Conservation (phyloP, 768 basidiomycete genomes). For the Serendipita indica region DNA sequence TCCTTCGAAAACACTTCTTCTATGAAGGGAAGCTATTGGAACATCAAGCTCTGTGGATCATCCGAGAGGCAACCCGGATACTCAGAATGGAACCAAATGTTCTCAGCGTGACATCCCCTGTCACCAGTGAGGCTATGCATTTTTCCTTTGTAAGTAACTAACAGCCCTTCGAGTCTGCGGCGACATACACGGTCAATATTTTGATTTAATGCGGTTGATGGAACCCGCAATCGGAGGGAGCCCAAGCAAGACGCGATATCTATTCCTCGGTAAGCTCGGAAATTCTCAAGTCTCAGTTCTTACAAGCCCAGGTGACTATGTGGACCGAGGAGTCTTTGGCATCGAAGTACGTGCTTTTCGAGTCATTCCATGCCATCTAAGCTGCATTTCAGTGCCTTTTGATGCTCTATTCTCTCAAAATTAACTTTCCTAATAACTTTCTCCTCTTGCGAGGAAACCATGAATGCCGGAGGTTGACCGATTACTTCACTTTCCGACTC, state of each 20-base stretch:
- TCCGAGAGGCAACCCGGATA: conserved; percentile 39
- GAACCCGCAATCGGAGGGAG: conserved; percentile 29
- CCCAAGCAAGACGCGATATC: conserved; percentile 32
- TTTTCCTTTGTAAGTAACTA: neutral
- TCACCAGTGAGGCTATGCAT: conserved; percentile 52
- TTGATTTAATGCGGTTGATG: conserved; percentile 34
- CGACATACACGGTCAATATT: conserved; percentile 94
- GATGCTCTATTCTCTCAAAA: conserved; percentile 86
- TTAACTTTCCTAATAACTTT: conserved; percentile 72
- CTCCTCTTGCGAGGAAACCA: conserved; percentile 88
- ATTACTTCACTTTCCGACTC: conserved; percentile 96
- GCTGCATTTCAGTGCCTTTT: conserved; percentile 74
- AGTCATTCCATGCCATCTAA: neutral
- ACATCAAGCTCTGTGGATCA: conserved; percentile 30
- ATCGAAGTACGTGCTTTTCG: conserved; percentile 39
- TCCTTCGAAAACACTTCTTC: conserved; percentile 35
- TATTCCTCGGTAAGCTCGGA: conserved; percentile 95
- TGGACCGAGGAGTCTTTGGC: conserved; percentile 87
- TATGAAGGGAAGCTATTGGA: conserved; percentile 29
- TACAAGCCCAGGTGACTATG: conserved; percentile 98
- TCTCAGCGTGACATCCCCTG: conserved; percentile 72
- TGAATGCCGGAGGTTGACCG: conserved; percentile 91
- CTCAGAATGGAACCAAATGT: conserved; percentile 70
- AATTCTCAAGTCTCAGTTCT: conserved; percentile 70
- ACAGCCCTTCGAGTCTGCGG: conserved; percentile 57